Conservation (phyloP, 305 asterid species). For the Caryopteris hybrid region DNA sequence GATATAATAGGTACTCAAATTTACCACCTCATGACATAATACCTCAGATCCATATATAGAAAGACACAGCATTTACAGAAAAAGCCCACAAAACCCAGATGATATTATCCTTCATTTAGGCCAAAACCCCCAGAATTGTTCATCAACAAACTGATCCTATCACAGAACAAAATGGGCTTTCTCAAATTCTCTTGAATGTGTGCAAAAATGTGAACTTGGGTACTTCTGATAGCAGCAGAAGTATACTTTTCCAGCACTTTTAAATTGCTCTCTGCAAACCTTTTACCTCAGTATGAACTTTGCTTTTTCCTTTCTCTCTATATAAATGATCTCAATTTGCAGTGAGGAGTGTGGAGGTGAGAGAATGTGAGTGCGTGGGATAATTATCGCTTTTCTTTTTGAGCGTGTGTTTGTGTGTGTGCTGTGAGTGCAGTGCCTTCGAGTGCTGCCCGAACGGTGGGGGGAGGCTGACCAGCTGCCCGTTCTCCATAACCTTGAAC, state of each 20-base stretch:
- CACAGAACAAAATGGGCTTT: too few species aligned
- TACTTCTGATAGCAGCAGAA: background rate
- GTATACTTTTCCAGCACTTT: slow-evolving; percentile 20
- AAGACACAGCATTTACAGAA: slow-evolving; percentile 34
- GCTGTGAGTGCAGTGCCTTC: too few species aligned
- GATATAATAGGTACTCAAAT: background rate
- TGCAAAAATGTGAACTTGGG: slow-evolving; percentile 9
- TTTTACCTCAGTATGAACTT: slow-evolving; percentile 30
- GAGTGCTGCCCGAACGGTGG: slow-evolving; percentile 55
- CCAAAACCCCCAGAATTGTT: slow-evolving; percentile 25
- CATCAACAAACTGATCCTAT: slow-evolving; percentile 27
- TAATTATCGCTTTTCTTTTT: slow-evolving; percentile 44
- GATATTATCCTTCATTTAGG: slow-evolving; percentile 32
- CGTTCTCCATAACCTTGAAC: slow-evolving; percentile 40
- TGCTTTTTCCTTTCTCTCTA: slow-evolving; percentile 21
- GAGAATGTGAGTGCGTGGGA: slow-evolving; percentile 32
- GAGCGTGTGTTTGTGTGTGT: slow-evolving; percentile 40
- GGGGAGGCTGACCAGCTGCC: slow-evolving; percentile 45
- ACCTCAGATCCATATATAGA: slow-evolving; percentile 59
- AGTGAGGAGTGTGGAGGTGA: slow-evolving; percentile 31
- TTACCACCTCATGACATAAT: slow-evolving; percentile 40
- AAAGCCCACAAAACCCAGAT: slow-evolving; percentile 36
- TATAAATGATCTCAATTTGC: slow-evolving; percentile 17
- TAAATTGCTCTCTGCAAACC: slow-evolving; percentile 28
- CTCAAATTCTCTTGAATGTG: too few species aligned